phyloP scores from a whole-genome alignment of 2,329 filamentous ascomycete species.

The Pseudocercospora crystallina region DNA sequence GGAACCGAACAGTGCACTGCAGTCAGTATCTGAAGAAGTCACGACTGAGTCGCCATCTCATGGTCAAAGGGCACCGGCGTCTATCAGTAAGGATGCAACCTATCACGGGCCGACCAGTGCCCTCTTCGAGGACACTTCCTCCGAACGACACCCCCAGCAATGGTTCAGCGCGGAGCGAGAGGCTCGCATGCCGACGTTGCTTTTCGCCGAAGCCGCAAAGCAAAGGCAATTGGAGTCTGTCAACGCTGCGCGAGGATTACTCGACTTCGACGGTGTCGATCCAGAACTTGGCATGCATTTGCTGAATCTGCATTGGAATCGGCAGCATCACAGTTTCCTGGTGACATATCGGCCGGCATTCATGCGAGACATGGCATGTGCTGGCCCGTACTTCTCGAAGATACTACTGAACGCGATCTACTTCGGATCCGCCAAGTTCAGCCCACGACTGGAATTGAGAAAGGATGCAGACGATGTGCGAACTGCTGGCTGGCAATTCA shows the following conservation, averaged over 20 bases:
- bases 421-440: constrained; percentile 46
- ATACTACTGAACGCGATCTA: constrained; percentile 57
- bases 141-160: constrained; percentile 11
- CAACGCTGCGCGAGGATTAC: constrained; percentile 46
- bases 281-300: constrained; percentile 55
- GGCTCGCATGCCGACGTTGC: constrained; percentile 46
- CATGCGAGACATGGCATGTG: constrained; percentile 43
- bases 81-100: constrained; percentile 36
- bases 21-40: not conserved
- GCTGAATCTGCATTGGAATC: constrained; percentile 45
- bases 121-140: constrained; percentile 45
- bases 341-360: constrained; percentile 26
- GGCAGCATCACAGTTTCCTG: constrained; percentile 26
- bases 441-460: constrained; percentile 47
- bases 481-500: constrained; percentile 52
- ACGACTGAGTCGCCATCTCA: constrained; percentile 1
- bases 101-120: constrained; percentile 54
- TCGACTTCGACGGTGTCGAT: constrained; percentile 58
- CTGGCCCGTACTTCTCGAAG: constrained; percentile 58
- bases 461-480: constrained; percentile 47
- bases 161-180: constrained; percentile 25
- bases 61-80: constrained; percentile 11
- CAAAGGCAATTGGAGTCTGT: constrained; percentile 54
- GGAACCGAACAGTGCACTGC: too few species aligned
- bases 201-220: constrained; percentile 50